Conservation (phyloP, 2,329 filamentous ascomycete species). For the Penicillium sp. region DNA sequence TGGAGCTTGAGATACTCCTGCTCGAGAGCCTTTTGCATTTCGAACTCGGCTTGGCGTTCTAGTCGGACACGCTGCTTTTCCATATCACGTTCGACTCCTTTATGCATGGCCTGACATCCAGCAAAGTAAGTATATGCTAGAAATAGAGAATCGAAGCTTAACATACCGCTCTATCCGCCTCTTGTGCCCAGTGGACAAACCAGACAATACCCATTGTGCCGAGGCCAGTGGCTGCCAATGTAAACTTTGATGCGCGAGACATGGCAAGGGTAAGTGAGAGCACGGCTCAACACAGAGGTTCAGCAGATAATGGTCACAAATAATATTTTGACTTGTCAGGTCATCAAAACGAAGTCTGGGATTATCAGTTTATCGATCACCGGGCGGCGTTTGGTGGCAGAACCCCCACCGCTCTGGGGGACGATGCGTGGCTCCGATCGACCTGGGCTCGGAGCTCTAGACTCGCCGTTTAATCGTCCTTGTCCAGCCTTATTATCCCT, state of each 20-base stretch:
- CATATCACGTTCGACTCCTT: constrained; percentile 89
- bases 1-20: constrained; percentile 88
- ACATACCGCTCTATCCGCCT: constrained; percentile 75
- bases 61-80: constrained; percentile 87
- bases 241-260: constrained; percentile 88
- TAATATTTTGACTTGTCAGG: neutral
- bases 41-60: constrained; percentile 91
- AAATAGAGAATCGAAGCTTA: neutral
- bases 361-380: constrained; percentile 22
- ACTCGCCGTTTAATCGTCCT: constrained; percentile 18
- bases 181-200: constrained; percentile 87
- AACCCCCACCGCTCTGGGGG: constrained; percentile 34
- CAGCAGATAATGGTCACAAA: neutral
- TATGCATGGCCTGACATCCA: constrained; percentile 73
- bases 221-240: constrained; percentile 72
- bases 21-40: constrained; percentile 81
- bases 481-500: constrained; percentile 9
- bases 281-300: neutral
- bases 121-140: constrained; percentile 4
- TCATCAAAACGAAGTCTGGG: constrained; percentile 13
- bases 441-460: constrained; percentile 25
- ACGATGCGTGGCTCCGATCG: constrained; percentile 30
- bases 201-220: constrained; percentile 73
- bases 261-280: constrained; percentile 48
- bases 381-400: constrained; percentile 33